Percentiles rank a stretch among this genome's conserved stretches.
These are phyloP conservation scores for Yamadazyma aaseri DNA, from an alignment of 1,139 yeast species.

Conservation along the genomic window DNA sequence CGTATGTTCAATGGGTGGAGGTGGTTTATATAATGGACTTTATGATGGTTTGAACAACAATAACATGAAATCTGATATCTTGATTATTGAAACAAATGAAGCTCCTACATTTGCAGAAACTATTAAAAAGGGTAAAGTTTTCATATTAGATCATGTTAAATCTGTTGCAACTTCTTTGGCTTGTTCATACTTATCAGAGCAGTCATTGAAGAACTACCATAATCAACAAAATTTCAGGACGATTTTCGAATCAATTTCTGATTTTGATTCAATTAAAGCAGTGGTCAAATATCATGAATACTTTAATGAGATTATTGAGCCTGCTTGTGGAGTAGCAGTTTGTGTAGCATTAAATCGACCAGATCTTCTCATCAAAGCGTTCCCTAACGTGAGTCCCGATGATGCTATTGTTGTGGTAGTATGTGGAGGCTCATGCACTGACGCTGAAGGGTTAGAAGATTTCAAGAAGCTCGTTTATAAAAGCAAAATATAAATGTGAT, in stretches of 20 bases:
- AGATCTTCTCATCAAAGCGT: conserved; percentile 21
- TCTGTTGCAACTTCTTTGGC: conserved; percentile 43
- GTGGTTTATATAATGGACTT: conserved; percentile 42
- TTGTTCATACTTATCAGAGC: conserved; percentile 35
- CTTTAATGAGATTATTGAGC: conserved; percentile 31
- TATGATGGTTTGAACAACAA: conserved; percentile 28
- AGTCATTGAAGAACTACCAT: conserved; percentile 27
- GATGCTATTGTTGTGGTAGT: conserved; percentile 38
- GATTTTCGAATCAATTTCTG: conserved; percentile 31
- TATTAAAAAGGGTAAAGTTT: conserved; percentile 26
- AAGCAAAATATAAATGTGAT: conserved; percentile 8
- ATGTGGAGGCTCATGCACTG: conserved; percentile 41
- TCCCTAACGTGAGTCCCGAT: conserved; percentile 24
- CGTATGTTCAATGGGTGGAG: conserved; percentile 46
- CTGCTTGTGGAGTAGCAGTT: conserved; percentile 45
- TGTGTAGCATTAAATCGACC: conserved; percentile 24
- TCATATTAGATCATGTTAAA: conserved; percentile 27
- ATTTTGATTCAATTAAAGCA: conserved; percentile 34
- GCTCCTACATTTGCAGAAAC: conserved; percentile 39
- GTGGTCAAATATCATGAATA: conserved; percentile 25
- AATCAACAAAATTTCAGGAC: conserved; percentile 17
- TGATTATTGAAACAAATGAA: conserved; percentile 38
- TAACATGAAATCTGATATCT: conserved; percentile 21
- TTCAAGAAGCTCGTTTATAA: conserved; percentile 17
- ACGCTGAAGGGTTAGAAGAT: conserved; percentile 18